Evolutionary conservation across 1,139 yeast species (phyloP).

Genomic region (Kluyveromyces sp.): DNA sequence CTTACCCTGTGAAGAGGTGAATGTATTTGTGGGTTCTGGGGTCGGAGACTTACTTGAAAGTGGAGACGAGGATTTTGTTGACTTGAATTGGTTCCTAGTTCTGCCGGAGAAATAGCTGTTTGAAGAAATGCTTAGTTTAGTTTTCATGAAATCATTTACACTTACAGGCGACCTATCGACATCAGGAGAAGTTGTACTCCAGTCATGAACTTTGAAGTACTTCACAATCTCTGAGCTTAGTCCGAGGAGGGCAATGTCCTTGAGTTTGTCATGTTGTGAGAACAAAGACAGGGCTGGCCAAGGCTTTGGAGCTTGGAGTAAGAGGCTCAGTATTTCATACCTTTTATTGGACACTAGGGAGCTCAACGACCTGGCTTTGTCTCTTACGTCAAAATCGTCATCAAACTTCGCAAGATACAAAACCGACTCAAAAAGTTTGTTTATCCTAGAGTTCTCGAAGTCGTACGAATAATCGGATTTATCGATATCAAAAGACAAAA

Average conservation of each 20-base stretch:
- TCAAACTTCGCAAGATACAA: conserved; percentile 70
- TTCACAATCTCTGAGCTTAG: conserved; percentile 11
- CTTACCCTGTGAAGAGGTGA: conserved; percentile 23
- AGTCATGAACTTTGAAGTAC: conserved; percentile 1
- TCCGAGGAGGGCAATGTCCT: conserved; percentile 6
- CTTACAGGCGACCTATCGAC: conserved; percentile 21
- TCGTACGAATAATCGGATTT: conserved; percentile 29
- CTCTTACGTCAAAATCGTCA: conserved; percentile 69
- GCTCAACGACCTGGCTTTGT: conserved; percentile 69
- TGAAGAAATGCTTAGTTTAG: conserved; percentile 29
- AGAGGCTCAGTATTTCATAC: conserved; percentile 59
- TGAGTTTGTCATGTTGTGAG: not conserved
- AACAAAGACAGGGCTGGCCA: conserved; percentile 36
- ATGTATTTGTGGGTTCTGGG: conserved; percentile 8
- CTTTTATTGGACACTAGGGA: conserved; percentile 39
- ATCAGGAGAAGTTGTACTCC: not conserved
- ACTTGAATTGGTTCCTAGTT: not conserved
- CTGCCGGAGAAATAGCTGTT: conserved; percentile 3
- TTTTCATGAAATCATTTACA: conserved; percentile 26
- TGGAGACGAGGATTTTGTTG: conserved; percentile 4
- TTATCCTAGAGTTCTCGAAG: conserved; percentile 36
- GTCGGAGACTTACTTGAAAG: conserved; percentile 1
- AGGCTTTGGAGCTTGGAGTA: conserved; percentile 81
- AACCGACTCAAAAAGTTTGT: conserved; percentile 55
- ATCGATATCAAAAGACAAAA: conserved; percentile 50